Evolutionary conservation across 2,329 filamentous ascomycete species (phyloP).

Genomic region (Botryotinia convoluta): DNA sequence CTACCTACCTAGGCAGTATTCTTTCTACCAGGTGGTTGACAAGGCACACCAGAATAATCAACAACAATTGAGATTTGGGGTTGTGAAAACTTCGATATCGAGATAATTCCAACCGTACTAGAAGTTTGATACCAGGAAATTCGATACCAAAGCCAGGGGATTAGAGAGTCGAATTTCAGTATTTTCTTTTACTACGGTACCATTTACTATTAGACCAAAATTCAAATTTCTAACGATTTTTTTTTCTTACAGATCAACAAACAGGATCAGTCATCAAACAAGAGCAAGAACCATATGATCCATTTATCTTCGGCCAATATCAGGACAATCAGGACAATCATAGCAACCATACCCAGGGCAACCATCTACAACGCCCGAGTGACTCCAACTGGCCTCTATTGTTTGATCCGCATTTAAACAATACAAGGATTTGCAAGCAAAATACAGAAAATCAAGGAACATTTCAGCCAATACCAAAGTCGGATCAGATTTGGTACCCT

Average conservation of each 20-base stretch:
- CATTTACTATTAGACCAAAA: not conserved
- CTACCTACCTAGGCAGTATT: not conserved
- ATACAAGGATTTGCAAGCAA: conserved; percentile 4
- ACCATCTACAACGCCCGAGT: not conserved
- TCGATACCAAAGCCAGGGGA: not conserved
- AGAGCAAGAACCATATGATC: conserved; percentile 14
- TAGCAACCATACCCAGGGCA: not conserved
- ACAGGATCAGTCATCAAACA: conserved; percentile 12
- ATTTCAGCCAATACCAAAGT: conserved; percentile 11
- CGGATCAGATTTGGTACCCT: not conserved
- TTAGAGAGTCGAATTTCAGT: not conserved
- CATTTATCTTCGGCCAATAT: conserved; percentile 13
- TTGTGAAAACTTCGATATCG: not conserved
- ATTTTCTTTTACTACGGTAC: not conserved
- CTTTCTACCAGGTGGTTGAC: not conserved
- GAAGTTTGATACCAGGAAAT: not conserved
- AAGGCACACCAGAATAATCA: not conserved
- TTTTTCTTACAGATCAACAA: conserved; percentile 10
- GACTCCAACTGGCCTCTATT: conserved; percentile 3
- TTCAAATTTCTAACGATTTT: not conserved
- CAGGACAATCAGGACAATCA: conserved; percentile 7
- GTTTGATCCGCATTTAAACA: conserved; percentile 1
- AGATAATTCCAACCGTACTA: not conserved
- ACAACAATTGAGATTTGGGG: not conserved
- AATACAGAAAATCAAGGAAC: not conserved